A percentile compares a stretch with the other conserved stretches of the same genome.
These are phyloP conservation scores for Capsicum chinense DNA, from an alignment of 257 asterid species.

Conservation along the genomic window DNA sequence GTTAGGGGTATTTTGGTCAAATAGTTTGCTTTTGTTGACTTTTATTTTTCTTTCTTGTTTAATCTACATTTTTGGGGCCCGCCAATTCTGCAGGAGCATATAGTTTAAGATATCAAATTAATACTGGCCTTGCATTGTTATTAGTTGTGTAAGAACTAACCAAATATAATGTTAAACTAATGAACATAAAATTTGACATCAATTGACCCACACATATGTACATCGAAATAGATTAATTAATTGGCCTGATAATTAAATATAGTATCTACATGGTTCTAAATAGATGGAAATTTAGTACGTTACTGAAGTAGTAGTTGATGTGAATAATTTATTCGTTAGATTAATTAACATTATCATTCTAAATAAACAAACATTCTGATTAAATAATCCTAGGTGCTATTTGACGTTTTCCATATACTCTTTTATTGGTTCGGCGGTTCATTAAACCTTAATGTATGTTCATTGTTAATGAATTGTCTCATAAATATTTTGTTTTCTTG, in stretches of 20 bases:
- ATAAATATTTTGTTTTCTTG: not conserved
- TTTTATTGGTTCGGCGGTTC: slow-evolving; percentile 26
- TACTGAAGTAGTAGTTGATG: slow-evolving; percentile 39
- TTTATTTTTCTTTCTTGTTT: not conserved
- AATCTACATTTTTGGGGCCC: not conserved
- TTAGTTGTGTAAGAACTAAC: slow-evolving; percentile 18
- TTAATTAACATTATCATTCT: slow-evolving; percentile 34
- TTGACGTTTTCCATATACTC: not conserved
- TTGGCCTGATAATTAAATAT: slow-evolving; percentile 26
- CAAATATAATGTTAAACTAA: slow-evolving; percentile 30
- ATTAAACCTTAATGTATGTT: slow-evolving; percentile 22
- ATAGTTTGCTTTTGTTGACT: not conserved
- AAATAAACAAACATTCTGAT: not conserved
- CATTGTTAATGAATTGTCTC: not conserved
- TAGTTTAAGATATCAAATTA: slow-evolving; percentile 31
- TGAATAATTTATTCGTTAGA: not conserved
- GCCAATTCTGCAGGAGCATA: slow-evolving; percentile 24
- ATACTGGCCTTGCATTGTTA: slow-evolving; percentile 35
- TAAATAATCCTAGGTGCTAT: not conserved
- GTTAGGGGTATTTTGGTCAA: not conserved
- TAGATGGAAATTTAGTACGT: slow-evolving; percentile 40
- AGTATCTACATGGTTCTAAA: slow-evolving; percentile 48
- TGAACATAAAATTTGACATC: slow-evolving; percentile 19
- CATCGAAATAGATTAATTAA: not conserved
- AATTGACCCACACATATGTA: slow-evolving; percentile 22